Base-by-base conservation (phyloP, 441 rosid genomes). In the Populus hybrid region DNA sequence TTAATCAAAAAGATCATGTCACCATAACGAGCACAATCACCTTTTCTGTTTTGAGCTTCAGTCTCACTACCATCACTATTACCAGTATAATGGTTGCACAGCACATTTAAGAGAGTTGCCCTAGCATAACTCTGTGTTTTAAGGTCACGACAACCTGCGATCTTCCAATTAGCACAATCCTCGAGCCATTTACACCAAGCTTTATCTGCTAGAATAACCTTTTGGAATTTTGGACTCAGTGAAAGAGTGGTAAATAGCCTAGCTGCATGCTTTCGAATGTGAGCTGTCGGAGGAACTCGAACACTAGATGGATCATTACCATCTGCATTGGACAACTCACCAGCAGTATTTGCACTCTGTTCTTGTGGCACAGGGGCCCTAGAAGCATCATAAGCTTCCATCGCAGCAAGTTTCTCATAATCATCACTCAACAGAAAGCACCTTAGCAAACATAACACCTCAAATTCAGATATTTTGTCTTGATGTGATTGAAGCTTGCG, bases 381-480 rank as follows among this genome's bases (percentile, higher is more conserved):
- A 72, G 97, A 94, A 24, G 99, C 99, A 81, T 92, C 97, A 86
- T 96, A 96, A 79, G 95, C 93, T 86, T 96, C 98, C 73, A 83
- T 82, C 30, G 95, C 98, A 53, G 97, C 94, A 63, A 96, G 86
- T 84, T 90, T 94, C 87, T 94, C 99, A 85, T 87, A 94, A 88
- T 94, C 99, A 87, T 96, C 98, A 81, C 89, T 65, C 78, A 96
- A 82, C 71, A 96, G 77, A 90, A 86, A 85, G 84, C 95, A 94
- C 83, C 94, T 88, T 69, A 96, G 88, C 32, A 96, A 90, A 86
- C 96, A 90, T 66, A 96, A 84, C 71, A 91, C 81, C 81, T 97
- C 99, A 57, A 81, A 85, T 80, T 90, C 92, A 59, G 82, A 80
- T 81, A 94, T 83, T 84, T 87, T 90, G 69, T 87, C 86, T 87